Base-by-base conservation (phyloP, 257 asterid species). In the Leptodermis oblonga region DNA sequence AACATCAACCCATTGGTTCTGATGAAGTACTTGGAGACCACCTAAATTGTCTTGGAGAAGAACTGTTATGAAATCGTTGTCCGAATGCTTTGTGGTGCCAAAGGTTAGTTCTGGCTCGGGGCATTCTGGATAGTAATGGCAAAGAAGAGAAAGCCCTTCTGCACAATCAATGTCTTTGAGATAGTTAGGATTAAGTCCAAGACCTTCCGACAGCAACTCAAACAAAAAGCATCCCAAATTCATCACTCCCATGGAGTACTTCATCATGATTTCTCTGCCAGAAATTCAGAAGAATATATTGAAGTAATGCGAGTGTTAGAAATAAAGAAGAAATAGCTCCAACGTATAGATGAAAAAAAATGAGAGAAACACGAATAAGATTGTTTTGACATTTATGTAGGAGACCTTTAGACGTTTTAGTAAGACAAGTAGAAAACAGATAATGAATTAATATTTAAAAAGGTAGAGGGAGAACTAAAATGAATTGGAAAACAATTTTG, bases 41-140 rank as follows among this genome's bases (percentile, higher is more conserved):
- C 92, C 88, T 17, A 87, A 74, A 51, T 76, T 62, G 77, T 89
- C 94, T 69, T 87, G 92, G 15, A 89, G 65, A 31, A 86, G 75
- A 15, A 87, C 80, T 4, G 94, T 81, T 62, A 89, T 81, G 78
- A 83, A 89, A 62, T 36, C 70, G 39, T 65, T 81, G 20, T 89
- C 94, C 0, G 85, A 64, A 49, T 89, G 96, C 36, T 70, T 81
- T 68, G 64, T 82, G 11, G 88, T 74, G 30, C 96, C 94, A 13
- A 89, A 28, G 0, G 92, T 84, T 51, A 87, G 58, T 13, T 86
- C 85, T 18, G 94, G 94, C 28, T 87, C 81, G n/a, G 96, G 92
- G 64, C 96, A 89, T 17, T 82, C 75, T 26, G 94, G 92, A 75
- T 87, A 89, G 83, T 84, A 85, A 63, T 89, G 92, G 43, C 80